Evolutionary conservation across 371 early-diverging fungal species (phyloP), one percentile per base, ranked within the genome.

Genomic region (Apophysomyces elegans): DNA sequence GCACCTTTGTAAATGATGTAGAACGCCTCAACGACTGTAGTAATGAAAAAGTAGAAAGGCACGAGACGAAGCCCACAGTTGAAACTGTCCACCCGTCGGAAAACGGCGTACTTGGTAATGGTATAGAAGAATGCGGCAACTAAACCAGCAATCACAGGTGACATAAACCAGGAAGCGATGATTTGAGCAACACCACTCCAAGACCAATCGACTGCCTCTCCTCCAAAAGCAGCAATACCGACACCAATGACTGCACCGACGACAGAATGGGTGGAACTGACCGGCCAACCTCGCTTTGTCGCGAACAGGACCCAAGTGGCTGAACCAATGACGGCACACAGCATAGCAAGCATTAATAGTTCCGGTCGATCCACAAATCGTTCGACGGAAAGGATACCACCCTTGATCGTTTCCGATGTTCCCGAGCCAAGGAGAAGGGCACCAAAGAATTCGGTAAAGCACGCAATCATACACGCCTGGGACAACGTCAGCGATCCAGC

Each of bases 371-470:
- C 58, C 1, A 47, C 73, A 67, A 90, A 93, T 13, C 67, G 35
- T 1, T 72, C 65, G 16, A 85, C 69, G 7, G 79, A 68, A 35
- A 95, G 75, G 67, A 95, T 92, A 13, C 86, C 85, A 62, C 88
- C 85, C 68, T 88, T 87, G 78, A 95, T 91, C 8, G 94, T 93
- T 50, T 89, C 91, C 14, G 93, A 76, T 5, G 90, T 91, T 26
- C 75, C 72, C n/a, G 89, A 76, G 66, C 95, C 95, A 14, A 95
- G 82, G 16, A 93, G 80, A 36, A 93, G 75, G 1, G 95, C 95
- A 66, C 95, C 95, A 7, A 88, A 70, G 61, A 94, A 91, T 76
- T 95, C 95, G 18, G 95, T 92, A 67, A 95, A 92, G 66, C 91
- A 76, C 62, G 95, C 95, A 68, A 94, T 87, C 37, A 81, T 72